Evolutionary conservation across 129 eudicot genomes (phyloP).

Genomic region (Logfia minima): DNA sequence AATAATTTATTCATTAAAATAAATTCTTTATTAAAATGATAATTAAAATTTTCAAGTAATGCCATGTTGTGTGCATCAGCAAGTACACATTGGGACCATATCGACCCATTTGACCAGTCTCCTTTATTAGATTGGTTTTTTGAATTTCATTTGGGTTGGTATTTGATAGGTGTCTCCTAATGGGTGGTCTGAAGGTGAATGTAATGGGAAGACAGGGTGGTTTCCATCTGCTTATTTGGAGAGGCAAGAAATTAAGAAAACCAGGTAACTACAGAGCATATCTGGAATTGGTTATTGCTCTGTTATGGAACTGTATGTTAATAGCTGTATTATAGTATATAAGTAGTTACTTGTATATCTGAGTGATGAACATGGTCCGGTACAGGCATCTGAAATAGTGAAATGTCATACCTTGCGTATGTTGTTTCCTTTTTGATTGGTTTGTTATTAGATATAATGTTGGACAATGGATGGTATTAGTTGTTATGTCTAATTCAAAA

Average conservation of each 20-base stretch:
- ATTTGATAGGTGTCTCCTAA: slow-evolving; percentile 56
- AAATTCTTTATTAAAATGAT: background rate
- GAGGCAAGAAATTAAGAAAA: slow-evolving; percentile 37
- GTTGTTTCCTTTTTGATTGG: background rate
- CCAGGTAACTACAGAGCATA: background rate
- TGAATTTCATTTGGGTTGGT: background rate
- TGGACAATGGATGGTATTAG: too few species aligned
- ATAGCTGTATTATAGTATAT: background rate
- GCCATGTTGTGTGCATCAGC: background rate
- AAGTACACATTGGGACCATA: background rate
- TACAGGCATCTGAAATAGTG: slow-evolving; percentile 9
- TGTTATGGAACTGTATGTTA: slow-evolving; percentile 12
- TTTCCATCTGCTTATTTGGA: slow-evolving; percentile 88
- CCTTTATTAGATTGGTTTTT: background rate
- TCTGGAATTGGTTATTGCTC: background rate
- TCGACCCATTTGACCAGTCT: background rate
- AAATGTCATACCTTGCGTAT: background rate
- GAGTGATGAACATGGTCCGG: slow-evolving; percentile 18
- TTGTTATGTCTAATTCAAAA: background rate
- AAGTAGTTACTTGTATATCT: slow-evolving; percentile 25
- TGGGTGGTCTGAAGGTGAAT: slow-evolving; percentile 98
- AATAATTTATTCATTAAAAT: background rate
- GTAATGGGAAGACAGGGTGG: slow-evolving; percentile 83
- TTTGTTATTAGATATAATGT: background rate
- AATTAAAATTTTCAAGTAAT: background rate